Evolutionary conservation across 306 rosid genomes (phyloP).

Genomic region (Trifolium dubium): DNA sequence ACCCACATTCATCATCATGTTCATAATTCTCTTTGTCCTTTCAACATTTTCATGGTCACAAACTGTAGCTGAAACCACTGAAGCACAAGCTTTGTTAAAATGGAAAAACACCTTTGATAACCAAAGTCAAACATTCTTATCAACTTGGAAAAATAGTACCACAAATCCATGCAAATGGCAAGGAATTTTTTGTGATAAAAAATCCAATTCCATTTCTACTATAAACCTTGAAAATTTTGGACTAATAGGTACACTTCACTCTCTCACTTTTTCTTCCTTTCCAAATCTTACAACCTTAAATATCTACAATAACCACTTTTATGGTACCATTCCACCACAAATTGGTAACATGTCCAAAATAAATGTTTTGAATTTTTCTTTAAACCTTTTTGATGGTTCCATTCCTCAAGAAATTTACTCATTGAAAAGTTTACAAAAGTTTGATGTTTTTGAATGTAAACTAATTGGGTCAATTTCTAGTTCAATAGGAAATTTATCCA

Average conservation of each 20-base stretch:
- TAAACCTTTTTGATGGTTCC: conserved; percentile 15
- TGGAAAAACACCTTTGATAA: conserved; percentile 36
- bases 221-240: conserved; percentile 27
- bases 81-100: conserved; percentile 26
- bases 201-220: conserved; percentile 21
- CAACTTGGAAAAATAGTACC: conserved; percentile 26
- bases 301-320: conserved; percentile 12
- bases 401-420: conserved; percentile 34
- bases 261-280: conserved; percentile 32
- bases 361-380: conserved; percentile 18
- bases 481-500: conserved; percentile 31
- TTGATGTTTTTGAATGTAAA: not conserved
- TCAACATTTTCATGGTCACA: not conserved
- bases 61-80: not conserved
- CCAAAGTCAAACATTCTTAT: not conserved
- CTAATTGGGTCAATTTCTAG: conserved; percentile 5
- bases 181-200: conserved; percentile 35
- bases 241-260: conserved; percentile 33
- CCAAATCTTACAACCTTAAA: conserved; percentile 32
- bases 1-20: not conserved
- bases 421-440: not conserved
- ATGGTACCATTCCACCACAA: conserved; percentile 39
- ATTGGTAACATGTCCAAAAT: conserved; percentile 35
- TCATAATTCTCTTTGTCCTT: conserved; percentile 1
- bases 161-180: conserved; percentile 33